Percentiles rank a stretch among this genome's conserved stretches.
These are phyloP conservation scores for Pelargonium australe DNA, from an alignment of 441 rosid species.

Conservation along the genomic window DNA sequence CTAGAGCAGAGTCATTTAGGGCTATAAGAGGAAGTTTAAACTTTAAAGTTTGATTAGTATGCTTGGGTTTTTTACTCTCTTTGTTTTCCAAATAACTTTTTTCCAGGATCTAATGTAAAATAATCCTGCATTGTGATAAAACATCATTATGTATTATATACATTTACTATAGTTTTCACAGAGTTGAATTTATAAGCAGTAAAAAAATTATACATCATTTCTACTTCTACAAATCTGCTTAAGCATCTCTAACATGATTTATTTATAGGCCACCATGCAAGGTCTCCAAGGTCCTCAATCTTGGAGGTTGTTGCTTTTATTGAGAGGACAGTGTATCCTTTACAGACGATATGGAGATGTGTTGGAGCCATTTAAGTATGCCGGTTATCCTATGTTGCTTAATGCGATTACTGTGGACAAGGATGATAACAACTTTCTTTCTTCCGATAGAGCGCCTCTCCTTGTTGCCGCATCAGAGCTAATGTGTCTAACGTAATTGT, in stretches of 20 bases:
- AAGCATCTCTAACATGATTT: constrained; percentile 3
- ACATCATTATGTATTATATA: not conserved
- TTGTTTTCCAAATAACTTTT: not conserved
- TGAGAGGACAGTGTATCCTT: constrained; percentile 97
- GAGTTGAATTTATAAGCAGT: not conserved
- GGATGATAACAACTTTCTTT: constrained; percentile 91
- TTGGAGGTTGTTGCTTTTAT: constrained; percentile 93
- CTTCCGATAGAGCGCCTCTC: constrained; percentile 87
- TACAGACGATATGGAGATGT: constrained; percentile 82
- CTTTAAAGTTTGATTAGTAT: not conserved
- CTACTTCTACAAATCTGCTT: not conserved
- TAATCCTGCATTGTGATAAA: not conserved
- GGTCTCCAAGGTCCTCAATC: constrained; percentile 99
- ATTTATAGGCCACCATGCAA: constrained; percentile 91
- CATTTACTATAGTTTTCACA: not conserved
- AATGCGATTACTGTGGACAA: constrained; percentile 87
- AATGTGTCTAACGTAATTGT: constrained; percentile 78
- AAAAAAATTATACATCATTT: not conserved
- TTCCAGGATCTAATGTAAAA: not conserved
- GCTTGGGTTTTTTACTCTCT: not conserved
- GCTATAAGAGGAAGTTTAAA: not conserved
- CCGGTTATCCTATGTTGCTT: constrained; percentile 99
- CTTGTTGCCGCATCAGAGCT: constrained; percentile 99
- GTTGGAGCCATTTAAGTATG: constrained; percentile 97
- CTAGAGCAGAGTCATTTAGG: not conserved